Evolutionary conservation across 2,329 filamentous ascomycete species (phyloP).

Genomic region (Colletotrichum plurivorum): DNA sequence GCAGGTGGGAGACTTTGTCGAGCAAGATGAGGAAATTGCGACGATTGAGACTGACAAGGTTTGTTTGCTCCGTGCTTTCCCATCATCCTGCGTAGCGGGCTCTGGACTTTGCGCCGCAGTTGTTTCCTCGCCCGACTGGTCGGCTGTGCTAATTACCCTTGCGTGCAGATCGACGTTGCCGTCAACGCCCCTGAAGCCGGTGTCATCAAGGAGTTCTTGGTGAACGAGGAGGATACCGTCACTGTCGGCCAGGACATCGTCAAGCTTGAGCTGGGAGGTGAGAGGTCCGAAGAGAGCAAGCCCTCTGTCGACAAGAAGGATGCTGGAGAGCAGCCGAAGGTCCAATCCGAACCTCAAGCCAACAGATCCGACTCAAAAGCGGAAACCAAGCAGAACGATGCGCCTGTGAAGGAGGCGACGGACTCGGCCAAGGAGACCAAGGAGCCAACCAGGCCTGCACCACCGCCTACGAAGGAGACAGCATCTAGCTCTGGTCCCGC

Average conservation of each 20-base stretch:
- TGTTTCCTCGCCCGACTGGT: too few species aligned
- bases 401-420: constrained; percentile 39
- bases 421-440: constrained; percentile 39
- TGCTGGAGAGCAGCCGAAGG: constrained; percentile 34
- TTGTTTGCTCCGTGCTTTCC: constrained; percentile 43
- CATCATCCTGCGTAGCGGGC: constrained; percentile 5
- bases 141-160: not conserved
- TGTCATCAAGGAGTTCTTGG: constrained; percentile 91
- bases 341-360: constrained; percentile 41
- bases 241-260: constrained; percentile 93
- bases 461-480: constrained; percentile 43
- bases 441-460: constrained; percentile 44
- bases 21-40: constrained; percentile 96
- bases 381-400: constrained; percentile 56
- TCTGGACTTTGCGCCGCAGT: not conserved
- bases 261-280: constrained; percentile 81
- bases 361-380: constrained; percentile 55
- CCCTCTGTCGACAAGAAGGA: constrained; percentile 19
- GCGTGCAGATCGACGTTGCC: constrained; percentile 88
- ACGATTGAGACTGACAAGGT: constrained; percentile 99
- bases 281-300: constrained; percentile 51
- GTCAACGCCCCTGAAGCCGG: constrained; percentile 95
- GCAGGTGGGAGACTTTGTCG: constrained; percentile 91
- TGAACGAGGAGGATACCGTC: constrained; percentile 95
- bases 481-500: constrained; percentile 51